A percentile compares a stretch with the other conserved stretches of the same genome.
Evolutionary conservation across 306 rosid species (phyloP).

Genomic region (Ammopiptanthus mongolicus): DNA sequence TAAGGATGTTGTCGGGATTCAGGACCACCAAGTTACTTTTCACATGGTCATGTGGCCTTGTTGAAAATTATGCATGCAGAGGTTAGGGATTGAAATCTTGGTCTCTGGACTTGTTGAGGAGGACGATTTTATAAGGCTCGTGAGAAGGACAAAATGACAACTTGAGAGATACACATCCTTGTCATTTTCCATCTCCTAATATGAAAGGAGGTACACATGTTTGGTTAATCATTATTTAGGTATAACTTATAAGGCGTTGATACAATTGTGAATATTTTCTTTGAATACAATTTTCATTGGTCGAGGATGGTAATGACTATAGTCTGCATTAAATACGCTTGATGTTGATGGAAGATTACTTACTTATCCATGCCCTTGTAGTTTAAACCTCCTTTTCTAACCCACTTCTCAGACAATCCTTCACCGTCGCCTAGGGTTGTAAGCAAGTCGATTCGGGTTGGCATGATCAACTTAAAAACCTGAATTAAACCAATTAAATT

Average conservation of each 20-base stretch:
- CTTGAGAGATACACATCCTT: conserved; percentile 44
- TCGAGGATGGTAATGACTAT: neutral
- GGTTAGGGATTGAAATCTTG: conserved; percentile 58
- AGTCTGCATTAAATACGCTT: neutral
- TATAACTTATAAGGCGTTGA: neutral
- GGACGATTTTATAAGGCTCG: conserved; percentile 52
- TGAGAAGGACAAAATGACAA: conserved; percentile 55
- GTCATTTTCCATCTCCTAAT: conserved; percentile 3
- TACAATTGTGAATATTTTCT: conserved; percentile 2
- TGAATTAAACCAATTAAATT: too few relatives aligned
- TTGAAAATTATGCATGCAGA: conserved; percentile 34
- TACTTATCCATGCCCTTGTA: neutral
- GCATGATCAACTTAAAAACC: too few relatives aligned
- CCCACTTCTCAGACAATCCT: neutral
- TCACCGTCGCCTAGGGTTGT: too few relatives aligned
- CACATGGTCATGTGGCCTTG: too few relatives aligned
- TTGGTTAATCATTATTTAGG: conserved; percentile 13
- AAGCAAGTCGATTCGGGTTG: too few relatives aligned
- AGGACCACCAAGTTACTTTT: too few relatives aligned
- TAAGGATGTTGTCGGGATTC: too few relatives aligned
- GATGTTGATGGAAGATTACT: neutral
- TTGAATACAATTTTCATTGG: neutral
- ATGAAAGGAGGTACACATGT: neutral
- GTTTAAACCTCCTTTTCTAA: neutral
- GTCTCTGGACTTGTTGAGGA: conserved; percentile 58